phyloP scores from a whole-genome alignment of 768 basidiomycete genomes.

The Boletus rubescentipes region DNA sequence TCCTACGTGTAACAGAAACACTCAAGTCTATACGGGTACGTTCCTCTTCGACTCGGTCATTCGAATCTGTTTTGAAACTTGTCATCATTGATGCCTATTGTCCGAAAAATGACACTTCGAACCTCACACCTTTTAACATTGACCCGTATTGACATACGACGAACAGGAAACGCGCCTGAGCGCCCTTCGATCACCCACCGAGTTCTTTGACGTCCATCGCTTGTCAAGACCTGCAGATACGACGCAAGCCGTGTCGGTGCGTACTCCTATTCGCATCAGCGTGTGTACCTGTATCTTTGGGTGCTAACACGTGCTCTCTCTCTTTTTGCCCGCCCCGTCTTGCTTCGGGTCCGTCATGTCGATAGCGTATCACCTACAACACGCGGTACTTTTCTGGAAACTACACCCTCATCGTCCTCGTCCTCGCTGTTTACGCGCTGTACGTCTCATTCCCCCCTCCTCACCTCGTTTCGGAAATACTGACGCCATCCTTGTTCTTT shows the following conservation, averaged over 20 bases:
- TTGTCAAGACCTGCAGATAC: slow-evolving; percentile 82
- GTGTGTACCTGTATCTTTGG: not conserved
- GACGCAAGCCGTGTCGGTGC: slow-evolving; percentile 73
- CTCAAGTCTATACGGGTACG: slow-evolving; percentile 67
- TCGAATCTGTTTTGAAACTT: too few species aligned
- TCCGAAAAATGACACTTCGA: too few species aligned
- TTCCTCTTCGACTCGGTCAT: not conserved
- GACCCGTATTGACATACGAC: not conserved
- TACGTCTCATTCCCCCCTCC: slow-evolving; percentile 37
- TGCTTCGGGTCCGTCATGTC: not conserved
- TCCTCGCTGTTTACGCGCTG: slow-evolving; percentile 86
- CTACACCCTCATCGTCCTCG: slow-evolving; percentile 75
- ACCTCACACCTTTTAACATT: too few species aligned
- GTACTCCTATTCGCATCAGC: slow-evolving; percentile 22
- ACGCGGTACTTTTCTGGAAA: slow-evolving; percentile 91
- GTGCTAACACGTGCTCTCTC: not conserved
- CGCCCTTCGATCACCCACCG: slow-evolving; percentile 64
- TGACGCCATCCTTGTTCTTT: not conserved
- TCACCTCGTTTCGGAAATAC: not conserved
- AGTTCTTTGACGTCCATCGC: slow-evolving; percentile 84
- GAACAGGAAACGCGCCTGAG: slow-evolving; percentile 41
- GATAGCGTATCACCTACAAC: slow-evolving; percentile 90
- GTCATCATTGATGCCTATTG: too few species aligned
- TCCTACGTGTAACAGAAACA: slow-evolving; percentile 65
- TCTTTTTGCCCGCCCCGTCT: not conserved